Base-by-base conservation (phyloP, 768 basidiomycete species). In the Hypsizygus marmoreus region DNA sequence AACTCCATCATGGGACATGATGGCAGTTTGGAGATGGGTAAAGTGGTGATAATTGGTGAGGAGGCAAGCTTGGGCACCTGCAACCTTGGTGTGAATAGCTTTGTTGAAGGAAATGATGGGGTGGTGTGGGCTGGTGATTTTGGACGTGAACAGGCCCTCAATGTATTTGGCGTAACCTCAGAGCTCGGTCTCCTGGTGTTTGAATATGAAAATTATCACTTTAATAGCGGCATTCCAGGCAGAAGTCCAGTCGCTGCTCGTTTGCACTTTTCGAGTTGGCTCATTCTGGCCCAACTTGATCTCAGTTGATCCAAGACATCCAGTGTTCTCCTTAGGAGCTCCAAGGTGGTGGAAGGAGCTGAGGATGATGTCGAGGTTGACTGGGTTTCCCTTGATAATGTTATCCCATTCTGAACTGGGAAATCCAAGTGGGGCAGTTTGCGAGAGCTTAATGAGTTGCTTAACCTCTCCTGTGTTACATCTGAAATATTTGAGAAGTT, bases 301-400 rank as follows among this genome's bases (percentile, higher is more conserved):
- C 19, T 37, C 35, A 4, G 35, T 37, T 22, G 20, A 13, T 37
- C 35, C 9, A 7, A 37, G 20, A 24, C 9, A 6, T 2, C 35
- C 35, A 19, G 25, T 24, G 25, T 22, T 37, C 35, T 37, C 19
- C 35, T 37, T 6, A 37, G 35, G 4, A 37, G 35, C 20, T 19
- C 20, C 35, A 37, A 37, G 20, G 35, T 37, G 35, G 35, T 37
- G 35, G 35, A 37, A 24, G 17, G 12, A 22, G 19, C 35, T 37
- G 35, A 37, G 25, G 19, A 37, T 10, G 17, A 37, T 9, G 9
- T 37, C 35, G 25, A 22, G 35, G 35, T 37, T 22, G 17, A 37
- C 9, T 0, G 35, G 1, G 20, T 37, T 16, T 37, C 17, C 19
- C 14, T 17, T 22, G 6, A 37, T 22, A 8, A 37, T 37, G 9